Conservation (phyloP, 2,329 filamentous ascomycete species). For the Diplodia mutila region DNA sequence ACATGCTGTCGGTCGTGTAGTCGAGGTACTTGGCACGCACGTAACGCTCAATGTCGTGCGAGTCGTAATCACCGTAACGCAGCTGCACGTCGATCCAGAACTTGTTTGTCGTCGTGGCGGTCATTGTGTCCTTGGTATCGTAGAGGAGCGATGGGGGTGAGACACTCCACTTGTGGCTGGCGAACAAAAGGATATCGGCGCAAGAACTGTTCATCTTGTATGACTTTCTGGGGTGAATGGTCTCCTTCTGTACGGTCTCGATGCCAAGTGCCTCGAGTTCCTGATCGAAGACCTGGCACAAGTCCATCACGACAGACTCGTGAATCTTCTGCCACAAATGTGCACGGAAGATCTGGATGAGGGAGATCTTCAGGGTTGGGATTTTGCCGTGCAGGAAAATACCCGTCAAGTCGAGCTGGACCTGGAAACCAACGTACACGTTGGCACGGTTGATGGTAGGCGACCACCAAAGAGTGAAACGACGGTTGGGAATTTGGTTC, state of each 20-base stretch:
- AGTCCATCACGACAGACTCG: conserved; percentile 97
- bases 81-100: conserved; percentile 99
- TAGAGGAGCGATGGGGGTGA: conserved; percentile 90
- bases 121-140: conserved; percentile 95
- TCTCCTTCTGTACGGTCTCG: conserved; percentile 98
- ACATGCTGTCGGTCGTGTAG: conserved; percentile 98
- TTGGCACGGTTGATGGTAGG: conserved; percentile 86
- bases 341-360: conserved; percentile 98
- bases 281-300: conserved; percentile 98
- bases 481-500: conserved; percentile 97
- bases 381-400: conserved; percentile 99
- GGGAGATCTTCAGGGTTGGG: conserved; percentile 92
- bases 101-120: conserved; percentile 93
- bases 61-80: conserved; percentile 97
- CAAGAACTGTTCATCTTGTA: conserved; percentile 99
- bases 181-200: conserved; percentile 94
- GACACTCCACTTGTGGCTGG: conserved; percentile 98
- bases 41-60: conserved; percentile 97
- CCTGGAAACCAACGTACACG: conserved; percentile 99
- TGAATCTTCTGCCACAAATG: conserved; percentile 99
- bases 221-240: conserved; percentile 96
- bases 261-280: conserved; percentile 95
- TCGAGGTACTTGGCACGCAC: conserved; percentile 97
- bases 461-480: conserved; percentile 98
- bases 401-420: conserved; percentile 94